Percentiles rank a stretch among this genome's conserved stretches.
These are phyloP conservation scores for Oryza glumipatula DNA, from an alignment of 176 grass and related monocot species.

Conservation along the genomic window DNA sequence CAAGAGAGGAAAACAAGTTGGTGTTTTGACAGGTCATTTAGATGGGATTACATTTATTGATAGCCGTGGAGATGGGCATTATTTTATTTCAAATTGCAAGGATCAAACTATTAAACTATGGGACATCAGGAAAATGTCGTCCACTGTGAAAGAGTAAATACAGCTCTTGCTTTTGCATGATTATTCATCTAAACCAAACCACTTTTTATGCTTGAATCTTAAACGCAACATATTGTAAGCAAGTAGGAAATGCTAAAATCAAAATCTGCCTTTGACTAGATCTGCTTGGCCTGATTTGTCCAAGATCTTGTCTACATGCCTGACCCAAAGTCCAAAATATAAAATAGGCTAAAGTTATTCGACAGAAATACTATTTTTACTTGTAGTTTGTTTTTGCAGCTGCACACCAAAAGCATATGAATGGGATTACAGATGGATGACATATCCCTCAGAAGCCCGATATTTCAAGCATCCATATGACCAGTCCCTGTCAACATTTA, in stretches of 20 bases:
- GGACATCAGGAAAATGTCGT: constrained; percentile 92
- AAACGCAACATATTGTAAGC: neutral
- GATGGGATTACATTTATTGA: constrained; percentile 96
- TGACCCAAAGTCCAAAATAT: neutral
- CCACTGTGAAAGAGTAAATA: constrained; percentile 39
- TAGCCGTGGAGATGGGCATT: constrained; percentile 81
- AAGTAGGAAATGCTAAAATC: constrained; percentile 6
- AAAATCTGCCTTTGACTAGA: neutral
- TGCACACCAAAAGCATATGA: constrained; percentile 37
- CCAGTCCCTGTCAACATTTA: constrained; percentile 67
- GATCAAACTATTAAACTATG: constrained; percentile 98
- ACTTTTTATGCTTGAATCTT: constrained; percentile 32
- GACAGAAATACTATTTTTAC: neutral
- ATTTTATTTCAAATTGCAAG: constrained; percentile 95
- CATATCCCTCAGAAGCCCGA: constrained; percentile 51
- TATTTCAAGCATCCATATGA: constrained; percentile 65
- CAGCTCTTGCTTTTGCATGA: constrained; percentile 20
- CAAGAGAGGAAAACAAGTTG: constrained; percentile 61
- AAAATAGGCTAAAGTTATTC: neutral
- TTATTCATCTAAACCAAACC: neutral
- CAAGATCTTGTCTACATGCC: neutral
- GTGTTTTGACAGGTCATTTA: constrained; percentile 80
- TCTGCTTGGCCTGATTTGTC: neutral
- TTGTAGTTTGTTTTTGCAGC: constrained; percentile 33
- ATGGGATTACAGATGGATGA: constrained; percentile 77